Percentiles rank a stretch among this genome's conserved stretches.
Conservation (phyloP, 2,329 filamentous ascomycete genomes). For the Alternaria sp. region DNA sequence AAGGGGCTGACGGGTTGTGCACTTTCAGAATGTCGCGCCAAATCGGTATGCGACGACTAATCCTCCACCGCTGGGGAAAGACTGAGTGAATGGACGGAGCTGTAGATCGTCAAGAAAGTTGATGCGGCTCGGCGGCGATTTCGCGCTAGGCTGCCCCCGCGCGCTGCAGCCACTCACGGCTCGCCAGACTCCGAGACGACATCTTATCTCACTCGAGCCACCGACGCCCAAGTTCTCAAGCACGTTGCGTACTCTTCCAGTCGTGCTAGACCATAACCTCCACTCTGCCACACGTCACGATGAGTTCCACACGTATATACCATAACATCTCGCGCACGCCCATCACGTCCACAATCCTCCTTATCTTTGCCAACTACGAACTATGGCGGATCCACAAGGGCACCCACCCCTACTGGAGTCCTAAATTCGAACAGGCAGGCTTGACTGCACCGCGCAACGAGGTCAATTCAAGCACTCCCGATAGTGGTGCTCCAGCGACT, state of each 20-base stretch:
- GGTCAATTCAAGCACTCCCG: slow-evolving; percentile 11
- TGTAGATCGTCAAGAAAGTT: slow-evolving; percentile 19
- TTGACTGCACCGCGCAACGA: slow-evolving; percentile 21
- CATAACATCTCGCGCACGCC: slow-evolving; percentile 22
- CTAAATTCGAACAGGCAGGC: slow-evolving; percentile 31
- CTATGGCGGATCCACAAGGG: slow-evolving; percentile 39
- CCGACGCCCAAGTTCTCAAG: slow-evolving; percentile 4
- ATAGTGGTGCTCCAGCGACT: slow-evolving; percentile 7
- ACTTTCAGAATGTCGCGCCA: not conserved
- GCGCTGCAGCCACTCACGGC: slow-evolving; percentile 31
- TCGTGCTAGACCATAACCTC: slow-evolving; percentile 5
- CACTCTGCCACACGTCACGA: slow-evolving; percentile 2
- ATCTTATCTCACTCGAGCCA: slow-evolving; percentile 8
- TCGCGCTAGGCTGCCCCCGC: slow-evolving; percentile 26
- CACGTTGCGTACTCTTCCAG: slow-evolving; percentile 6
- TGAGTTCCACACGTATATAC: slow-evolving; percentile 25
- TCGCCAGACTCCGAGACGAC: slow-evolving; percentile 27
- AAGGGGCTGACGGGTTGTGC: not conserved
- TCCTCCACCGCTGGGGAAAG: not conserved
- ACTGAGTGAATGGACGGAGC: not conserved
- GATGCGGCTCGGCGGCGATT: slow-evolving; percentile 24
- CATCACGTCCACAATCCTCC: slow-evolving; percentile 26
- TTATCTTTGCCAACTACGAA: slow-evolving; percentile 36
- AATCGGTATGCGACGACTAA: not conserved
- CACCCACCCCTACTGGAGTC: slow-evolving; percentile 40